A percentile compares a stretch with the other conserved stretches of the same genome.
Evolutionary conservation across 2,329 filamentous ascomycete species (phyloP).

Genomic region (Madurella fahalii): DNA sequence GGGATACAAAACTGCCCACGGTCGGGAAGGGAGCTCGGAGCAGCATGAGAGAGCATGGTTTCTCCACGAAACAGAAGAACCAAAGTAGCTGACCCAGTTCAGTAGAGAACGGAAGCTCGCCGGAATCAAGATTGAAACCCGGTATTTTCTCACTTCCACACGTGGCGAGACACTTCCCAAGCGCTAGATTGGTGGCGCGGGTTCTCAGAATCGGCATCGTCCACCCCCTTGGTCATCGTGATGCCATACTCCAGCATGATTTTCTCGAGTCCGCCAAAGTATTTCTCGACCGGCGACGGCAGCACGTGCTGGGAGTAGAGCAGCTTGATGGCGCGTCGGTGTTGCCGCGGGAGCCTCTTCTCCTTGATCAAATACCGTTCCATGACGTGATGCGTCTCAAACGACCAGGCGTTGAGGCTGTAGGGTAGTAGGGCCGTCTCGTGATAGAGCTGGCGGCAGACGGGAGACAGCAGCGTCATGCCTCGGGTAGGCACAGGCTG

Average conservation of each 20-base stretch:
- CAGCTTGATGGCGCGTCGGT: slow-evolving; percentile 31
- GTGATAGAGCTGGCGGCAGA: slow-evolving; percentile 36
- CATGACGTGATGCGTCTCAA: slow-evolving; percentile 31
- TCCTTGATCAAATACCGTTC: slow-evolving; percentile 34
- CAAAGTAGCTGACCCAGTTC: too few relatives aligned
- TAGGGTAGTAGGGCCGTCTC: slow-evolving; percentile 35
- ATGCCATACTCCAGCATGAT: slow-evolving; percentile 25
- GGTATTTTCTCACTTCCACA: slow-evolving; percentile 8
- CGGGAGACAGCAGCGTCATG: slow-evolving; percentile 32
- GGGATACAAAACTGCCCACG: too few relatives aligned
- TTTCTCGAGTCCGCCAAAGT: slow-evolving; percentile 30
- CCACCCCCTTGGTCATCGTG: slow-evolving; percentile 15
- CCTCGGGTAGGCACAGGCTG: slow-evolving; percentile 7
- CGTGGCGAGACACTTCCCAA: slow-evolving; percentile 8
- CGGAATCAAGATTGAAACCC: background rate
- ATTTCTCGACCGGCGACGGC: slow-evolving; percentile 27
- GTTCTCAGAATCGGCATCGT: slow-evolving; percentile 7
- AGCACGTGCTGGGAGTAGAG: slow-evolving; percentile 29
- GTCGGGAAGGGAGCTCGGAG: too few relatives aligned
- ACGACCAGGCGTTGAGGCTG: slow-evolving; percentile 34
- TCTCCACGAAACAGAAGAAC: too few relatives aligned
- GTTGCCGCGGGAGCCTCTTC: slow-evolving; percentile 27
- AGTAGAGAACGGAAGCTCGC: background rate
- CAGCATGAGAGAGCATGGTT: too few relatives aligned
- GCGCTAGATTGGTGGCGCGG: background rate